phyloP scores from a whole-genome alignment of 352 stramenopile species.

The Phytophthora chlamydospora region DNA sequence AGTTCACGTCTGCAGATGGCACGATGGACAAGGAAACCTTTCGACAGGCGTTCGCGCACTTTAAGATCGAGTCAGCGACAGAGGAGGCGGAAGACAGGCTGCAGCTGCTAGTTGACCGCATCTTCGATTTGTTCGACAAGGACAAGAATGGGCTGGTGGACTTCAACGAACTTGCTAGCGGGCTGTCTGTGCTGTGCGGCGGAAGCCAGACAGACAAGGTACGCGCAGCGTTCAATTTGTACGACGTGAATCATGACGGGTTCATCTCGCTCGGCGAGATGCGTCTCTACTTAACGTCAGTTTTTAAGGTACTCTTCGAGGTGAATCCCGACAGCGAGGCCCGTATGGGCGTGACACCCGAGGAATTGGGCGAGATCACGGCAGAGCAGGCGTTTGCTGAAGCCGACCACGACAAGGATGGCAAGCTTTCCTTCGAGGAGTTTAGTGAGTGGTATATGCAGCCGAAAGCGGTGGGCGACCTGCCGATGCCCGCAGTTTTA shows the following conservation, averaged over 20 bases:
- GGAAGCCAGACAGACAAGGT: conserved; percentile 77
- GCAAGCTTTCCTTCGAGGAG: conserved; percentile 83
- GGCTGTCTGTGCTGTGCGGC: conserved; percentile 80
- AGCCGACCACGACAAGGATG: conserved; percentile 79
- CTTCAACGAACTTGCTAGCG: conserved; percentile 80
- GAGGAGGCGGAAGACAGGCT: conserved; percentile 44
- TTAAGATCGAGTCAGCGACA: conserved; percentile 37
- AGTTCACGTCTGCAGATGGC: conserved; percentile 65
- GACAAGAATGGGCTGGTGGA: conserved; percentile 84
- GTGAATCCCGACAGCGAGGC: conserved; percentile 67
- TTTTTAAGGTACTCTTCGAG: conserved; percentile 91
- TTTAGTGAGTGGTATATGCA: conserved; percentile 86
- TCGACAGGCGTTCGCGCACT: conserved; percentile 63
- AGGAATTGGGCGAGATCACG: conserved; percentile 79
- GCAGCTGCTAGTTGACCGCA: conserved; percentile 68
- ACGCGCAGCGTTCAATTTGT: conserved; percentile 83
- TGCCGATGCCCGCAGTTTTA: conserved; percentile 25
- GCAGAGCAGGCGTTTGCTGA: conserved; percentile 82
- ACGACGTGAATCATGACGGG: conserved; percentile 89
- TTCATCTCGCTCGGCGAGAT: conserved; percentile 88
- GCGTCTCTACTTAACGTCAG: conserved; percentile 79
- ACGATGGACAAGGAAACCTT: conserved; percentile 76
- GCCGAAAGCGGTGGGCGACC: conserved; percentile 31
- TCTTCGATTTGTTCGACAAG: conserved; percentile 85
- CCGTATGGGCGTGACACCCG: conserved; percentile 67